Conservation (phyloP, 1,284 basidiomycete genomes). For the Grifola frondosa region DNA sequence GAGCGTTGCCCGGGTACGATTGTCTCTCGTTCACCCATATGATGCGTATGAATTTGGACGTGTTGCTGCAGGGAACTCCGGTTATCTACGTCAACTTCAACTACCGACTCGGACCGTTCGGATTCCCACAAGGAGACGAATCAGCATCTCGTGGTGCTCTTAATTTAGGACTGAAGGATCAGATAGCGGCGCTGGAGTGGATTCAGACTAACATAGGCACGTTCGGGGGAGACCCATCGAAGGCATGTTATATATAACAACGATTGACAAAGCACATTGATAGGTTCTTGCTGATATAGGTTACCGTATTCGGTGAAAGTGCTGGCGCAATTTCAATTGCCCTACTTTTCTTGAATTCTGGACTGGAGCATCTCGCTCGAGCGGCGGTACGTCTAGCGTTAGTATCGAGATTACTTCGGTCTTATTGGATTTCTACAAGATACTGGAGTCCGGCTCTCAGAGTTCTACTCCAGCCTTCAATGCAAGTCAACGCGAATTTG, state of each 20-base stretch:
- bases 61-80: slow-evolving; percentile 54
- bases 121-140: slow-evolving; percentile 49
- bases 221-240: slow-evolving; percentile 49
- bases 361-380: slow-evolving; percentile 38
- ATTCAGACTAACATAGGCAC: slow-evolving; percentile 44
- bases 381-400: slow-evolving; percentile 37
- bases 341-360: slow-evolving; percentile 42
- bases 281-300: slow-evolving; percentile 31
- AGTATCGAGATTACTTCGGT: too few species aligned
- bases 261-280: too few species aligned
- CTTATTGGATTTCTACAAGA: background rate
- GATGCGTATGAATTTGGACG: too few species aligned
- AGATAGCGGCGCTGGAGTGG: slow-evolving; percentile 47
- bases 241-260: too few species aligned
- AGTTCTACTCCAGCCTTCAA: slow-evolving; percentile 10
- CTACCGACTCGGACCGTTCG: slow-evolving; percentile 52
- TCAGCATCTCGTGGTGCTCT: slow-evolving; percentile 36
- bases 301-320: slow-evolving; percentile 55
- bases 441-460: slow-evolving; percentile 16
- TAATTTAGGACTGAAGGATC: slow-evolving; percentile 47
- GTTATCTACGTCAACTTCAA: slow-evolving; percentile 57
- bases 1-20: too few species aligned
- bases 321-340: slow-evolving; percentile 50
- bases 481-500: slow-evolving; percentile 7
- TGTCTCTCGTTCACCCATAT: too few species aligned